Conservation (phyloP, 2,329 filamentous ascomycete genomes). For the Aspergillus sp. region DNA sequence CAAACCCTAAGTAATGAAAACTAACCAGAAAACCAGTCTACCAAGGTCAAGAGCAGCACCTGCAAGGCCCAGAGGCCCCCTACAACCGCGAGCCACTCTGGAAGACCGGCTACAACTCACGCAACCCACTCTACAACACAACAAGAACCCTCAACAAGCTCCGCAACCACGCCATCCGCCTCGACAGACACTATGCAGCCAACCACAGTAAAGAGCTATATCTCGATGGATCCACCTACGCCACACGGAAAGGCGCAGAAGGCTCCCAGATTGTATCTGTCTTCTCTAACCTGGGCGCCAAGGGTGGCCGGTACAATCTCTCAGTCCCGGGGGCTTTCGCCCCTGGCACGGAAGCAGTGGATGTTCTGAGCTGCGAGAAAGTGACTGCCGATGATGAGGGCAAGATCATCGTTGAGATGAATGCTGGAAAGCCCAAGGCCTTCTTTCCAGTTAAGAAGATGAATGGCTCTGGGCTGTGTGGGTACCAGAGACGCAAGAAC, state of each 20-base stretch:
- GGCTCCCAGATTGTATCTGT: conserved; percentile 42
- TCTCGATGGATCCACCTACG: conserved; percentile 40
- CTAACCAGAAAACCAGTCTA: conserved; percentile 44
- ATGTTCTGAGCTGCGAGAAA: conserved; percentile 27
- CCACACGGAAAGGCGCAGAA: conserved; percentile 45
- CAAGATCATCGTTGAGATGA: conserved; percentile 23
- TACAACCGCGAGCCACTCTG: conserved; percentile 57
- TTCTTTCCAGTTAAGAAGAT: conserved; percentile 26
- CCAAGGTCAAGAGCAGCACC: conserved; percentile 64
- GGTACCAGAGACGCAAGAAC: conserved; percentile 7
- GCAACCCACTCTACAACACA: conserved; percentile 37
- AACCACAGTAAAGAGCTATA: conserved; percentile 42
- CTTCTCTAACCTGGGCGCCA: conserved; percentile 42
- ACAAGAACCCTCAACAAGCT: conserved; percentile 42
- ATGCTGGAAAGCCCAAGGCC: conserved; percentile 28
- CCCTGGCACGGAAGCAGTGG: conserved; percentile 23
- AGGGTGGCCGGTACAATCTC: conserved; percentile 27
- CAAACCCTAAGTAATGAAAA: no score
- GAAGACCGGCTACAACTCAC: conserved; percentile 41
- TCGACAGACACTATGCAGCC: conserved; percentile 37
- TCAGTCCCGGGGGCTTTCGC: conserved; percentile 26
- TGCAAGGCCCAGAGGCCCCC: conserved; percentile 48
- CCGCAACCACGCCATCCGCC: conserved; percentile 40
- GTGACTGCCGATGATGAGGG: conserved; percentile 22
- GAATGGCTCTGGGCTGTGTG: conserved; percentile 28